Percentiles rank a stretch among this genome's conserved stretches.
These are phyloP conservation scores for Microsporum audouinii DNA, from an alignment of 2,329 filamentous ascomycete genomes.

Conservation along the genomic window DNA sequence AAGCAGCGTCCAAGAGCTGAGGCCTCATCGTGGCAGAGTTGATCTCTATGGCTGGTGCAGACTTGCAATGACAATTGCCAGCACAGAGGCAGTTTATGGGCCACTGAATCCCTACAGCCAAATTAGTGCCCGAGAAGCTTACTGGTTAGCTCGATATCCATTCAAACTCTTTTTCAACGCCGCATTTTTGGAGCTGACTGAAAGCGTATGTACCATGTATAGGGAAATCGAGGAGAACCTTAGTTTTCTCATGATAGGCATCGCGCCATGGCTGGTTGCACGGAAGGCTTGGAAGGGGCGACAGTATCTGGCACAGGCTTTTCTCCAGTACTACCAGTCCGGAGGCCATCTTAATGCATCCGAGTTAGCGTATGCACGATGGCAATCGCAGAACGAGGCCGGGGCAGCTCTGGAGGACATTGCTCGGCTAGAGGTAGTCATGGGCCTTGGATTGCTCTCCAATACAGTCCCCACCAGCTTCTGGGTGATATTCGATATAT, in stretches of 20 bases:
- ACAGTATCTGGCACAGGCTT: background rate
- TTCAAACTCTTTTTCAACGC: too few relatives aligned
- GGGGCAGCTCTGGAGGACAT: conserved; percentile 12
- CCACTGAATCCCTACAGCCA: conserved; percentile 20
- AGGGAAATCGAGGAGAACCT: background rate
- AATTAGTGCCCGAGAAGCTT: background rate
- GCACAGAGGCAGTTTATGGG: conserved; percentile 22
- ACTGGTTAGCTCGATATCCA: background rate
- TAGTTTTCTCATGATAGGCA: background rate
- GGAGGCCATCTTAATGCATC: background rate
- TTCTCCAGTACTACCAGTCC: background rate
- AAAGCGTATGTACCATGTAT: background rate
- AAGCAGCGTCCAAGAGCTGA: background rate
- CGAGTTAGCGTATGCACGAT: background rate
- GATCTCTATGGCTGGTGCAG: conserved; percentile 22
- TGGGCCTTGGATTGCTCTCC: conserved; percentile 27
- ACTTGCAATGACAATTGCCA: conserved; percentile 20
- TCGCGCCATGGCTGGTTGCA: background rate
- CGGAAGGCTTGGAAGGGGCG: background rate
- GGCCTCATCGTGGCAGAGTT: conserved; percentile 5
- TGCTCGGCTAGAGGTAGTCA: conserved; percentile 20
- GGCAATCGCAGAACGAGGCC: background rate
- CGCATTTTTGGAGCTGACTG: background rate
- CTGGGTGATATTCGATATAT: conserved; percentile 38
- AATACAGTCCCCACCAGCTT: conserved; percentile 37